phyloP scores from a whole-genome alignment of 441 rosid species.

The Pelargonium myrrhifolium region DNA sequence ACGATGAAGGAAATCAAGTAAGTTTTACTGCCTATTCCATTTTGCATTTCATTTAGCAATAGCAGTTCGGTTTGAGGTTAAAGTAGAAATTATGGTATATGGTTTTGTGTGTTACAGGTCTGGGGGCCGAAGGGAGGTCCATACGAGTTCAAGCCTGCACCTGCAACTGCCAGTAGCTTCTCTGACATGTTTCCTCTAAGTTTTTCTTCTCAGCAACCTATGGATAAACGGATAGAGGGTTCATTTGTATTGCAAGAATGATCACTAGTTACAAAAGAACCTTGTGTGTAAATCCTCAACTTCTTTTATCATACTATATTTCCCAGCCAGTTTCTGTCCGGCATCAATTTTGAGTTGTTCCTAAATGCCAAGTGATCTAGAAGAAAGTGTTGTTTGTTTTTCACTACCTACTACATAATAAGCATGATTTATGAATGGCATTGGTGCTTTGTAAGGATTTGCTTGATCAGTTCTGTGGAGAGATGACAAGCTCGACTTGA shows the following conservation, averaged over 20 bases:
- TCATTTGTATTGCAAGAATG: slow-evolving; percentile 71
- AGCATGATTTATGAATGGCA: too few species aligned
- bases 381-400: too few species aligned
- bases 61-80: neutral
- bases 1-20: slow-evolving; percentile 71
- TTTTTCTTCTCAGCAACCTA: slow-evolving; percentile 40
- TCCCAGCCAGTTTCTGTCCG: neutral
- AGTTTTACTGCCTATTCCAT: neutral
- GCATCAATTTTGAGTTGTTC: neutral
- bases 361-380: neutral
- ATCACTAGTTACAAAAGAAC: slow-evolving; percentile 14
- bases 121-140: slow-evolving; percentile 82
- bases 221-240: slow-evolving; percentile 67
- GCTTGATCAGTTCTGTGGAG: too few species aligned
- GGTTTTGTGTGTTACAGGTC: slow-evolving; percentile 39
- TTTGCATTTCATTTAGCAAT: neutral
- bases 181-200: slow-evolving; percentile 49
- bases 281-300: slow-evolving; percentile 17
- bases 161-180: slow-evolving; percentile 44
- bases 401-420: too few species aligned
- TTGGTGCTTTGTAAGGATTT: too few species aligned
- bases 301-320: neutral
- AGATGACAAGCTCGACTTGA: too few species aligned
- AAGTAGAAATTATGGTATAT: neutral
- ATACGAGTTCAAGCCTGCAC: slow-evolving; percentile 86